A percentile compares a stretch with the other conserved stretches of the same genome.
These are phyloP conservation scores for Elaphomyces granulatus DNA, from an alignment of 495 filamentous ascomycete genomes.

Conservation along the genomic window DNA sequence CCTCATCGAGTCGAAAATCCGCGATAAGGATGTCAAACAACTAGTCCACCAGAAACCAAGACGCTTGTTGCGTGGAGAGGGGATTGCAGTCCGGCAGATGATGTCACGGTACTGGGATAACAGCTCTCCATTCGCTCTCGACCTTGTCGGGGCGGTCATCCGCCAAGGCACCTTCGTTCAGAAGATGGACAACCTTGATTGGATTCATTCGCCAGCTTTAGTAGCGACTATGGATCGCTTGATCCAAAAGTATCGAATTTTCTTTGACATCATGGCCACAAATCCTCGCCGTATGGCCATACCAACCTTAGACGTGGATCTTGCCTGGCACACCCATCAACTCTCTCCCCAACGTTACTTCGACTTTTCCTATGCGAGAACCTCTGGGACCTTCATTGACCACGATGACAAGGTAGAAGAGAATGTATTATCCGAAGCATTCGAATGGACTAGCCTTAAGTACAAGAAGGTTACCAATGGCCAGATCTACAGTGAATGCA, in stretches of 20 bases:
- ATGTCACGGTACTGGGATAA: slow-evolving; percentile 75
- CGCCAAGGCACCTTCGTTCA: slow-evolving; percentile 67
- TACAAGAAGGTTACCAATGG: slow-evolving; percentile 46
- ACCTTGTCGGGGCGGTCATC: slow-evolving; percentile 66
- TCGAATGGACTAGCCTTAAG: slow-evolving; percentile 58
- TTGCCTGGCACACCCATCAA: slow-evolving; percentile 60
- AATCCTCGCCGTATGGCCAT: slow-evolving; percentile 46
- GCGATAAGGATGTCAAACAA: slow-evolving; percentile 8
- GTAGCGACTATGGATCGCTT: slow-evolving; percentile 50
- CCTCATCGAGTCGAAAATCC: slow-evolving; percentile 7
- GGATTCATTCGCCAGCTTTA: slow-evolving; percentile 56
- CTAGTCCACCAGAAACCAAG: background rate
- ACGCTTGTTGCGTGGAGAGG: slow-evolving; percentile 17
- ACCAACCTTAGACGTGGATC: slow-evolving; percentile 77
- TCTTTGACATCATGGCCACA: slow-evolving; percentile 47
- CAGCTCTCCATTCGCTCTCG: slow-evolving; percentile 50
- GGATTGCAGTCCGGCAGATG: slow-evolving; percentile 50
- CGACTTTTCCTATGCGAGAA: slow-evolving; percentile 25
- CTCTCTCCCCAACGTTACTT: slow-evolving; percentile 52
- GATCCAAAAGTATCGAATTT: slow-evolving; percentile 53
- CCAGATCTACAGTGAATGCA: slow-evolving; percentile 67
- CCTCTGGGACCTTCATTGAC: slow-evolving; percentile 43
- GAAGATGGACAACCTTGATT: slow-evolving; percentile 69
- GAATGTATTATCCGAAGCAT: slow-evolving; percentile 41
- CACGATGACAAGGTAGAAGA: slow-evolving; percentile 80